phyloP scores from a whole-genome alignment of 2,329 filamentous ascomycete genomes.

The Ascochyta pisi region DNA sequence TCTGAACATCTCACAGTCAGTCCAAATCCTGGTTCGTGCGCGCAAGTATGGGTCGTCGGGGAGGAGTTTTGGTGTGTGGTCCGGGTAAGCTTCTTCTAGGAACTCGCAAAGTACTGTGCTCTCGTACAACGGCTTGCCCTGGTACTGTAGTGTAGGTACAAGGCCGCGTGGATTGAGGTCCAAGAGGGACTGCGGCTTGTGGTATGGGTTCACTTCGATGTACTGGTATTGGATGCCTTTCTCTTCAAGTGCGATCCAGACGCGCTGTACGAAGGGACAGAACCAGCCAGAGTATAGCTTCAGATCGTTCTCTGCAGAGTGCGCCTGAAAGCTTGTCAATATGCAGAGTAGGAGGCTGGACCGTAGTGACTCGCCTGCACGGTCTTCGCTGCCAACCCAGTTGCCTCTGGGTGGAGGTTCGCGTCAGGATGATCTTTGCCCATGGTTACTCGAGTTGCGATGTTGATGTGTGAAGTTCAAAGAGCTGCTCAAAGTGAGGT shows the following conservation, averaged over 20 bases:
- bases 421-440: conserved; percentile 46
- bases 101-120: conserved; percentile 77
- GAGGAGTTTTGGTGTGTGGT: conserved; percentile 60
- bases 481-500: conserved; percentile 22
- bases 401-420: conserved; percentile 45
- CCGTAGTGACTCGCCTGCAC: conserved; percentile 33
- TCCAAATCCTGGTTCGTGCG: conserved; percentile 74
- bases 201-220: conserved; percentile 73
- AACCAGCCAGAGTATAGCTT: conserved; percentile 80
- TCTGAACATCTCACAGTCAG: conserved; percentile 58
- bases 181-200: conserved; percentile 72
- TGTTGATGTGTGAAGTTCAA: not conserved
- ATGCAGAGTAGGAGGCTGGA: no score
- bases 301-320: conserved; percentile 55
- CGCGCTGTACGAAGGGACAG: conserved; percentile 71
- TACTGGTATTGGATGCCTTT: conserved; percentile 78
- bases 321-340: conserved; percentile 27
- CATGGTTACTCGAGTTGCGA: conserved; percentile 26
- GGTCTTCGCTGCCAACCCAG: conserved; percentile 38
- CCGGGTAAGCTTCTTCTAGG: conserved; percentile 72
- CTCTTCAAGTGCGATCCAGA: conserved; percentile 76
- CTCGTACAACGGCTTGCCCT: conserved; percentile 71
- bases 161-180: conserved; percentile 76
- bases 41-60: conserved; percentile 68
- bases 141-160: conserved; percentile 70